Base-by-base conservation (phyloP, 192 early-diverging fungal species). In the Mortierella alpina region DNA sequence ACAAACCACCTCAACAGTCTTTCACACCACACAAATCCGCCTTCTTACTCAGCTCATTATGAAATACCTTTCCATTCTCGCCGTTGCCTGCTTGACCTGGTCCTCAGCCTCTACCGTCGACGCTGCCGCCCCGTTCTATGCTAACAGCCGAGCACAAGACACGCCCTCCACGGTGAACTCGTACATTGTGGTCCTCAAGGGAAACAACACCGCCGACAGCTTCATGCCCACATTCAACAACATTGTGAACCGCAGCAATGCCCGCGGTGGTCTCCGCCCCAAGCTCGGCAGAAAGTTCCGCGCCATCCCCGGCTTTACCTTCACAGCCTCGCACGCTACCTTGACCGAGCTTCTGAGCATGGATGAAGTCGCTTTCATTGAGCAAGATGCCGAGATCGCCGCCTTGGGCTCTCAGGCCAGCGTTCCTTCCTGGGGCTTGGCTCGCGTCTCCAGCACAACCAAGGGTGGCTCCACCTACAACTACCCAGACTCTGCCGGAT, bases 161-260 rank as follows among this genome's bases (percentile, higher is more conserved):
- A 57, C 42, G 12, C 11, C 39, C 7, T 47, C 66, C 70, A 87
- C 90, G 46, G 75, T 82, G 9, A 87, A 90, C 77, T 84, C 66
- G 49, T 91, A 91, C 84, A 88, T 91, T 31, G 87, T 91, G 31
- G 87, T 91, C 47, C 79, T 91, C 64, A 88, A 88, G 67, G 84
- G 88, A 20, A 56, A 31, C 77, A 22, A 69, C 75, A 50, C 51
- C 0, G 53, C 5, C 52, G 31, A 68, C 10, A 44, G 22, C 15
- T 61, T 59, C 67, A 39, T 18, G 9, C 59, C 67, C 1, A 41
- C 44, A 41, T 57, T 78, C 59, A 82, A 88, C 66, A 52, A 86
- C 39, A 60, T 76, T 58, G 84, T 84, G 52, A 83, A 83, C 62
- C 57, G 59, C 48, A 18, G 57, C 53, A 68, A 57, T 54, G 15